These are phyloP conservation scores for Pichia sp. DNA, from an alignment of 1,139 yeast species.

Conservation along the genomic window DNA sequence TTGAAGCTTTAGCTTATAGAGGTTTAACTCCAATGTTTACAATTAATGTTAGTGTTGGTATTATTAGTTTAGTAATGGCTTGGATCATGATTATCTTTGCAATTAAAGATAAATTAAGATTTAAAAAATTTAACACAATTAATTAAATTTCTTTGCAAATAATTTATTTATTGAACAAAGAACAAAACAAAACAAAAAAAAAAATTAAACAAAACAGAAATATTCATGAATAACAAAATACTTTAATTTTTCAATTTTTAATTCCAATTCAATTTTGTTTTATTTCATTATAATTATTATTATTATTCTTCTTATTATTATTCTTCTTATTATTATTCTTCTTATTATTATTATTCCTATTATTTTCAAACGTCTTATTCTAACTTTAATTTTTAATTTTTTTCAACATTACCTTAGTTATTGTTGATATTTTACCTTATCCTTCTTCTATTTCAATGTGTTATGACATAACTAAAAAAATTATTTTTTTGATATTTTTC, in stretches of 20 bases:
- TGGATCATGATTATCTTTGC: conserved; percentile 77
- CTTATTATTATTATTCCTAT: too few relatives aligned
- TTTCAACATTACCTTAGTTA: background rate
- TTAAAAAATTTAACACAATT: conserved; percentile 4
- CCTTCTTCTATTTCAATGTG: background rate
- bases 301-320: too few relatives aligned
- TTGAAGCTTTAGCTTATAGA: conserved; percentile 75
- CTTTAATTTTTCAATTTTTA: too few relatives aligned
- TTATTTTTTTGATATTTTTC: background rate
- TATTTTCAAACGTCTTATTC: too few relatives aligned
- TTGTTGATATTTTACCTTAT: background rate
- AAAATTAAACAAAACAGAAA: too few relatives aligned
- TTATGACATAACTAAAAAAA: background rate
- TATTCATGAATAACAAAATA: too few relatives aligned
- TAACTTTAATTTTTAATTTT: background rate
- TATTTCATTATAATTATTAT: too few relatives aligned
- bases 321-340: too few relatives aligned
- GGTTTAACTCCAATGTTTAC: conserved; percentile 90
- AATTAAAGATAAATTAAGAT: conserved; percentile 48
- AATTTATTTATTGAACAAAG: too few relatives aligned
- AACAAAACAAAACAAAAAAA: too few relatives aligned
- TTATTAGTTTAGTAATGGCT: conserved; percentile 75
- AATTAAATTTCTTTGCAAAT: background rate
- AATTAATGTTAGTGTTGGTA: conserved; percentile 76
- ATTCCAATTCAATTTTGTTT: too few relatives aligned